Evolutionary conservation across 2,329 filamentous ascomycete genomes (phyloP), one percentile per base, ranked within the genome.

Genomic region (Rachicladosporium sp.): DNA sequence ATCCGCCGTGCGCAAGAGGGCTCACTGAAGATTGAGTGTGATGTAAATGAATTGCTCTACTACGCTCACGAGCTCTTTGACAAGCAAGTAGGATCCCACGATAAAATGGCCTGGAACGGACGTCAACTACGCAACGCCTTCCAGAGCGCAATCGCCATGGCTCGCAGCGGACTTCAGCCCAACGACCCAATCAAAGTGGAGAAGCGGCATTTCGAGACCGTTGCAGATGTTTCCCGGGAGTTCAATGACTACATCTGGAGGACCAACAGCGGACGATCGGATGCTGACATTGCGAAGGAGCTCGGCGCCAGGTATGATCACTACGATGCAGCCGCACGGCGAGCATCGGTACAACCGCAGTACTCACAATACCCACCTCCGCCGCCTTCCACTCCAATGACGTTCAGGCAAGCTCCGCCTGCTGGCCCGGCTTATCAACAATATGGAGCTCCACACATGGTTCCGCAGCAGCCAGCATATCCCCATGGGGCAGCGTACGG

Each of bases 331-430:
- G 21, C 35, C 2, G 23, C 23, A 27, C 6, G 23, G 8, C 23
- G 23, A 27, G 23, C 23, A 7, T 27, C 23, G 4, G 23, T 27
- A 6, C 23, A 27, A 7, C 23, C 23, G 4, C 23, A 27, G 66
- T 19, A 56, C 68, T 50, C 68, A 68, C 45, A 27, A 7, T 27
- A 7, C 4, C 23, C 23, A 6, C 23, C 23, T 6, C 23, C 23
- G 67, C 66, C 2, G 66, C 63, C 0, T 68, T 65, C 0, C 65
- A 68, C 15, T 19, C 15, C 15, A 19, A 19, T 19, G 15, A 5
- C 15, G 15, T 19, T 19, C 15, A 19, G 15, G 15, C 15, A 19
- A 19, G 15, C 15, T 19, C 15, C 15, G 15, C 15, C 15, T 19
- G 15, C 15, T 19, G 15, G 15, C 5, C 15, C 15, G 15, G 15